A percentile compares a stretch with the other conserved stretches of the same genome.
phyloP scores from a whole-genome alignment of 148 eudicot genomes.

The Amaranthus palmeri region DNA sequence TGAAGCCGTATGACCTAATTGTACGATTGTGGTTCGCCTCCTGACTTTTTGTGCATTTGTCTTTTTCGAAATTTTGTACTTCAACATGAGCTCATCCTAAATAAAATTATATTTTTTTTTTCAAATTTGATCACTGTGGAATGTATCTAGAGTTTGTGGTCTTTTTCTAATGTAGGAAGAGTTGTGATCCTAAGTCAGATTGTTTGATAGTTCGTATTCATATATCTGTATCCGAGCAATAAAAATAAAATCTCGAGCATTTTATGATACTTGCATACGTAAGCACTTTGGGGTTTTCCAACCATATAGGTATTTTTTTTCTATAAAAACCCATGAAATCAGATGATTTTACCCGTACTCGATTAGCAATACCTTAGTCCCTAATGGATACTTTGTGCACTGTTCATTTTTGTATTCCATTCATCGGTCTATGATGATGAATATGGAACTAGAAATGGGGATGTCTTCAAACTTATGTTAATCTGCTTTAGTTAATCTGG shows the following conservation, averaged over 20 bases:
- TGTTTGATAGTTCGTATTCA: neutral
- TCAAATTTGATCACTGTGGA: neutral
- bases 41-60: neutral
- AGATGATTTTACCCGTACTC: too few species aligned
- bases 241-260: neutral
- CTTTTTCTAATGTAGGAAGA: neutral
- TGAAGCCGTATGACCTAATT: neutral
- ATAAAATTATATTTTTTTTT: neutral
- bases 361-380: too few species aligned
- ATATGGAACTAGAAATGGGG: too few species aligned
- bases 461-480: too few species aligned
- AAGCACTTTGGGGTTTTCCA: too few species aligned
- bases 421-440: too few species aligned
- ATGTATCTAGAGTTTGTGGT: neutral
- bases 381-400: too few species aligned
- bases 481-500: neutral
- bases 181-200: neutral
- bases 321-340: too few species aligned
- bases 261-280: too few species aligned
- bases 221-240: neutral
- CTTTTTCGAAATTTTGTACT: neutral
- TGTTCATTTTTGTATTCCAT: too few species aligned
- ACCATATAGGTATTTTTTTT: too few species aligned
- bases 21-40: neutral
- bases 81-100: neutral